Conservation (phyloP, 371 early-diverging fungal genomes). For the Funneliformis caledonium region DNA sequence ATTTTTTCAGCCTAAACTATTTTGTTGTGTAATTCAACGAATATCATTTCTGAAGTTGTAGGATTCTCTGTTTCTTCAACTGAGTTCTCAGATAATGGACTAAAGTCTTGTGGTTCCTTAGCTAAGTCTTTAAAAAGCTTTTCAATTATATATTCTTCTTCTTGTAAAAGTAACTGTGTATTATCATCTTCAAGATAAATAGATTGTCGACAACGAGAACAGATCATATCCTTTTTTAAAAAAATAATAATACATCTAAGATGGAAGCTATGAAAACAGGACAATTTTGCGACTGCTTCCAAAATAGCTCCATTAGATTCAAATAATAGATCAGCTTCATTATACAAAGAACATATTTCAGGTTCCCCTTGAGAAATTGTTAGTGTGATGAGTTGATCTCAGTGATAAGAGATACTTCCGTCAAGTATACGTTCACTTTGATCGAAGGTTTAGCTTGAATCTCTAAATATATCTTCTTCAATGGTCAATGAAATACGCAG, state of each 20-base stretch:
- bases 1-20: background rate
- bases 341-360: background rate
- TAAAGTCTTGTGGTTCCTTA: background rate
- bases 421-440: background rate
- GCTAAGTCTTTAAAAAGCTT: constrained; percentile 32
- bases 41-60: background rate
- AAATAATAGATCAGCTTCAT: constrained; percentile 2
- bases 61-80: background rate
- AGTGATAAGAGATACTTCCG: background rate
- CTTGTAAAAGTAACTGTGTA: background rate
- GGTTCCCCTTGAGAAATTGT: background rate
- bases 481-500: background rate
- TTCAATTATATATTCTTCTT: background rate
- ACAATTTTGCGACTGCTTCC: constrained; percentile 8
- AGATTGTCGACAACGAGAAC: constrained; percentile 8
- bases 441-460: background rate
- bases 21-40: background rate
- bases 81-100: background rate
- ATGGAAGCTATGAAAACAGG: background rate
- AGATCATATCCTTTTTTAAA: background rate
- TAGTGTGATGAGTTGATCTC: background rate
- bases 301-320: constrained; percentile 14
- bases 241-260: background rate
- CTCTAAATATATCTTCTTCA: constrained; percentile 28
- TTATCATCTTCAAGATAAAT: constrained; percentile 8